These are phyloP conservation scores for Ganoderma resinaceum DNA, from an alignment of 1,284 basidiomycete genomes.

Conservation along the genomic window DNA sequence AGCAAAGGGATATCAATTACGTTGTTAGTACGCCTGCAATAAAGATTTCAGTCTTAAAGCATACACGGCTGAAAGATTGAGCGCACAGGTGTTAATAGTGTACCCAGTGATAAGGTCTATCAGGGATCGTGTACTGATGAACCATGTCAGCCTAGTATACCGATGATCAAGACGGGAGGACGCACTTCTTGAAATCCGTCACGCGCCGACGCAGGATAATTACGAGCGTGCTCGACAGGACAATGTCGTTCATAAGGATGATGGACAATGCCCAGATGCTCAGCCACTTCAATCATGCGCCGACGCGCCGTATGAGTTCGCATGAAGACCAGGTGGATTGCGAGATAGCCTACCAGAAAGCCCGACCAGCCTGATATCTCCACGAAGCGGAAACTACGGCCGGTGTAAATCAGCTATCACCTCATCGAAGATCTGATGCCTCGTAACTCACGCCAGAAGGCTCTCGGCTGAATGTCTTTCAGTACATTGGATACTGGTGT, in stretches of 20 bases:
- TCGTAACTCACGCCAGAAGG: background rate
- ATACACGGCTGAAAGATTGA: background rate
- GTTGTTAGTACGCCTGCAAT: background rate
- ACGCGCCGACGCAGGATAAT: background rate
- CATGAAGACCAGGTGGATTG: background rate
- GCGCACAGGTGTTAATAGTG: background rate
- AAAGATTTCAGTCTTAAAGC: background rate
- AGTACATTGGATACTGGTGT: background rate
- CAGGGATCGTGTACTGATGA: background rate
- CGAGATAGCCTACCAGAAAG: background rate
- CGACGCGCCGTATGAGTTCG: background rate
- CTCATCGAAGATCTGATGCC: background rate
- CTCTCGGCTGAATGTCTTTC: background rate
- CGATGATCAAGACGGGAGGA: background rate
- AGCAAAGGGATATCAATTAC: background rate
- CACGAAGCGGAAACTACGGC: background rate
- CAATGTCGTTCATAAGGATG: background rate
- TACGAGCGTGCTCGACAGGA: slow-evolving; percentile 2
- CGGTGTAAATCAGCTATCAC: background rate
- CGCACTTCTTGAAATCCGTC: background rate
- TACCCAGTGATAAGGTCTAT: slow-evolving; percentile 1
- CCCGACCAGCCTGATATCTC: background rate
- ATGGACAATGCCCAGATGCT: background rate
- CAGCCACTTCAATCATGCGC: background rate
- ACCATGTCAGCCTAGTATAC: background rate